Base-by-base conservation (phyloP, 371 early-diverging fungal genomes). In the Mortierella sp. region DNA sequence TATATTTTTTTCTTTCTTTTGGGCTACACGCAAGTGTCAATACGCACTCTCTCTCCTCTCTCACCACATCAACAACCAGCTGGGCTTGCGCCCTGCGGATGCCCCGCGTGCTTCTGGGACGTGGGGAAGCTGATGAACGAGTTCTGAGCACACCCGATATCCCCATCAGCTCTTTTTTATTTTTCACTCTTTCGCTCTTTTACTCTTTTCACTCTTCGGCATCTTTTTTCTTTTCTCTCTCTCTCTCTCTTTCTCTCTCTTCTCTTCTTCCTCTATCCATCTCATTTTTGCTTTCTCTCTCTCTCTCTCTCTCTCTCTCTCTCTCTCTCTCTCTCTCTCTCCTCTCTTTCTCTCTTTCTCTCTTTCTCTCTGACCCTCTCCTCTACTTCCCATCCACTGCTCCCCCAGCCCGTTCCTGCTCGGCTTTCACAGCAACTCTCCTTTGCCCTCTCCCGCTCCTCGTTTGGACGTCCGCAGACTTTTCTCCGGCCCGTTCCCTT, bases 231-330 rank as follows among this genome's bases (percentile, higher is more conserved):
- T 58, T 21, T 18, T 25, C 21, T 12, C 7, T 1, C 18, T 29
- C 18, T 16, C 52, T 23, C 26, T 55, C 21, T 59, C 26, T 30
- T 45, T 29, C 1, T 47, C 18, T 47, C 12, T 9, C 37, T 9
- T 37, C 9, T 37, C 37, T 37, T 9, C 9, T 9, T 9, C 9
- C 9, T 48, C 47, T 7, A 26, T 47, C 30, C 25, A 7, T 45
- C 45, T 59, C 60, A 37, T 9, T 58, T 6, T 0, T 1, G 16
- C 21, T 23, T 43, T 21, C 60, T 23, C 37, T 52, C 25, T 16
- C 29, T 9, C 53, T 52, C 63, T 9, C 48, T 61, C 4, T 21
- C 62, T 62, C 52, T 21, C 23, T 30, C 45, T 50, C 21, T 21
- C 50, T 30, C 37, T 25, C 14, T 37, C 6, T 57, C 53, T 4